phyloP scores from a whole-genome alignment of 768 basidiomycete genomes.

The Phlebiopsis flavidoalba region DNA sequence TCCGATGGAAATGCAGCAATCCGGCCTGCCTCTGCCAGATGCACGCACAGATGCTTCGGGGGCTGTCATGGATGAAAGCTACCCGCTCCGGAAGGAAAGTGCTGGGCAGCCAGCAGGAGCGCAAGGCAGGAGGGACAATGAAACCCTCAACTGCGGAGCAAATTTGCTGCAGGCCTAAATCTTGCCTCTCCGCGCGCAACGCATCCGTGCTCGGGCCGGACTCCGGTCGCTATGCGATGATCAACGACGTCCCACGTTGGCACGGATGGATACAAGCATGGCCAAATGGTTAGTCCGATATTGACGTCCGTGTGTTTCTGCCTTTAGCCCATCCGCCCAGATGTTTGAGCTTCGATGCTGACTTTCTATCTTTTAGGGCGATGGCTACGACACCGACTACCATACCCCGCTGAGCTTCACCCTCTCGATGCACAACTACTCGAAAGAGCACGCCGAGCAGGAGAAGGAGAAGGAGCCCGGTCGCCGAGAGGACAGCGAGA shows the following conservation, averaged over 20 bases:
- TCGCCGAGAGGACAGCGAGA: conserved; percentile 7
- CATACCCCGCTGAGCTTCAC: conserved; percentile 23
- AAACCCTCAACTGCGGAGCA: conserved; percentile 14
- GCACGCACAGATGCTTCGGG: not conserved
- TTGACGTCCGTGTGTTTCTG: conserved; percentile 7
- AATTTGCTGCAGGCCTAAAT: conserved; percentile 14
- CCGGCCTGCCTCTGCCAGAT: not conserved
- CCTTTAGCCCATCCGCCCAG: not conserved
- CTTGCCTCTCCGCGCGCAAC: conserved; percentile 16
- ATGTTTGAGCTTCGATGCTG: not conserved
- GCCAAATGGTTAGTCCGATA: conserved; percentile 12
- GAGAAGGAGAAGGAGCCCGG: not conserved
- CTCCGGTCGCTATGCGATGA: conserved; percentile 12
- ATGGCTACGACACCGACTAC: conserved; percentile 22
- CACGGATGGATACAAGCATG: conserved; percentile 3
- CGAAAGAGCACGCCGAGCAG: conserved; percentile 2
- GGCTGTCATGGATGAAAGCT: not conserved
- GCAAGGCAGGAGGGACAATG: not conserved
- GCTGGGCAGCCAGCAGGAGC: not conserved
- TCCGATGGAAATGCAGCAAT: too few relatives aligned
- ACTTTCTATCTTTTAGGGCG: conserved; percentile 11
- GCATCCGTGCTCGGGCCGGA: conserved; percentile 20
- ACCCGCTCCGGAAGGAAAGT: not conserved
- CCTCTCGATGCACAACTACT: not conserved
- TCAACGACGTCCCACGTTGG: conserved; percentile 15